A percentile compares a stretch with the other conserved stretches of the same genome.
These are phyloP conservation scores for Mycena vulgaris DNA, from an alignment of 768 basidiomycete genomes.

Conservation along the genomic window DNA sequence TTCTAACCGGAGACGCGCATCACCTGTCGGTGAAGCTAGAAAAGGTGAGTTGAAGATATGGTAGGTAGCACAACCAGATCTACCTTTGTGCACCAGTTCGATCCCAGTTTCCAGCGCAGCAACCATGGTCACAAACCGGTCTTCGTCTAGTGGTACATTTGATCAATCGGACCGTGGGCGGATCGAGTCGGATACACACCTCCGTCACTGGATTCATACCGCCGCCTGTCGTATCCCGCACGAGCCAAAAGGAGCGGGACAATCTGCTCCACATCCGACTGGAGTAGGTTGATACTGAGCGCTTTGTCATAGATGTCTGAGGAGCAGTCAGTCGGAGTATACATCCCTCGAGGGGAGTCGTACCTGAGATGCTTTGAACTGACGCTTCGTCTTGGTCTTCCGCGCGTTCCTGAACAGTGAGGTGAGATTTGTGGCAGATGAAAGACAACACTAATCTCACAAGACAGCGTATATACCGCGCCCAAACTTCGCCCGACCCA, in stretches of 20 bases:
- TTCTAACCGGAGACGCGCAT: conserved; percentile 85
- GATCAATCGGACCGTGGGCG: conserved; percentile 2
- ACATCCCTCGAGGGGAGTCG: neutral
- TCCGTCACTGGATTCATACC: conserved; percentile 61
- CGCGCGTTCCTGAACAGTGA: conserved; percentile 58
- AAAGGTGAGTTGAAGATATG: conserved; percentile 10
- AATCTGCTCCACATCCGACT: conserved; percentile 74
- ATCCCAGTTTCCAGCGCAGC: conserved; percentile 76
- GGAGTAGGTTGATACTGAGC: conserved; percentile 67
- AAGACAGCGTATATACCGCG: conserved; percentile 80
- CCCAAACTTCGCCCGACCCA: conserved; percentile 84
- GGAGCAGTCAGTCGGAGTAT: conserved; percentile 9
- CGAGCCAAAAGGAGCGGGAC: conserved; percentile 75
- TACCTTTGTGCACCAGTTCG: conserved; percentile 72
- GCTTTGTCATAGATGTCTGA: conserved; percentile 74
- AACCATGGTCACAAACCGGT: conserved; percentile 67
- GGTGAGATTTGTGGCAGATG: conserved; percentile 7
- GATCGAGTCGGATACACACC: conserved; percentile 46
- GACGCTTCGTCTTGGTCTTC: conserved; percentile 50
- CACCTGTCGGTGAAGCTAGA: conserved; percentile 76
- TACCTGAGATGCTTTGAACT: conserved; percentile 38
- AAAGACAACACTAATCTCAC: conserved; percentile 54
- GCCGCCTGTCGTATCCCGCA: conserved; percentile 74
- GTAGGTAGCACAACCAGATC: conserved; percentile 22
- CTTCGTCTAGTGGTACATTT: conserved; percentile 53